Conservation (phyloP, 2,329 filamentous ascomycete genomes). For the Graphilbum fragrans region DNA sequence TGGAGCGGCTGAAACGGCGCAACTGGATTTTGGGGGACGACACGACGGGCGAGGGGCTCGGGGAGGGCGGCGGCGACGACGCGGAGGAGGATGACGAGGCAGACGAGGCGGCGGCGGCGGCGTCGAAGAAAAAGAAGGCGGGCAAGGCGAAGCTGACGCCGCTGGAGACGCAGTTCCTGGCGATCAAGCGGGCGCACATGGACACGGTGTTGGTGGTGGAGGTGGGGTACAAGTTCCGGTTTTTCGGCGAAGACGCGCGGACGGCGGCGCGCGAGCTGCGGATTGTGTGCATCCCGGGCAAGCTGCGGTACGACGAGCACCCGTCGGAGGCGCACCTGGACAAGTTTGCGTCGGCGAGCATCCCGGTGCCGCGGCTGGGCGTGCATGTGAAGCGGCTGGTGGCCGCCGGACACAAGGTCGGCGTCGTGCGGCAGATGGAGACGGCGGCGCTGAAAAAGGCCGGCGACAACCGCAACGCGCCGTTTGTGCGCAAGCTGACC, state of each 20-base stretch:
- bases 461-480: conserved; percentile 85
- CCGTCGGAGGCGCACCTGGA: conserved; percentile 85
- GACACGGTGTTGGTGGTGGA: conserved; percentile 88
- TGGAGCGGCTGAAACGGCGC: conserved; percentile 52
- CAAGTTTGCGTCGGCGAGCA: conserved; percentile 88
- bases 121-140: conserved; percentile 51
- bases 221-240: conserved; percentile 95
- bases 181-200: conserved; percentile 83
- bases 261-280: conserved; percentile 80
- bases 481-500: conserved; percentile 85
- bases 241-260: conserved; percentile 91
- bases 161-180: conserved; percentile 84
- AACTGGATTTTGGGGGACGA: conserved; percentile 40
- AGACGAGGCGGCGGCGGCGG: conserved; percentile 87
- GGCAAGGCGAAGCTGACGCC: conserved; percentile 75
- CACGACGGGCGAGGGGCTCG: conserved; percentile 52
- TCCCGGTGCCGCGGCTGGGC: conserved; percentile 80
- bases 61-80: conserved; percentile 42
- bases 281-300: conserved; percentile 94
- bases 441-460: conserved; percentile 92
- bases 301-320: conserved; percentile 88
- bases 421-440: conserved; percentile 86
- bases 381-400: conserved; percentile 93
- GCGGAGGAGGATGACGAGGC: conserved; percentile 47
- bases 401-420: conserved; percentile 87